Evolutionary conservation across 495 filamentous ascomycete species (phyloP).

Genomic region (Bacidia rubella): DNA sequence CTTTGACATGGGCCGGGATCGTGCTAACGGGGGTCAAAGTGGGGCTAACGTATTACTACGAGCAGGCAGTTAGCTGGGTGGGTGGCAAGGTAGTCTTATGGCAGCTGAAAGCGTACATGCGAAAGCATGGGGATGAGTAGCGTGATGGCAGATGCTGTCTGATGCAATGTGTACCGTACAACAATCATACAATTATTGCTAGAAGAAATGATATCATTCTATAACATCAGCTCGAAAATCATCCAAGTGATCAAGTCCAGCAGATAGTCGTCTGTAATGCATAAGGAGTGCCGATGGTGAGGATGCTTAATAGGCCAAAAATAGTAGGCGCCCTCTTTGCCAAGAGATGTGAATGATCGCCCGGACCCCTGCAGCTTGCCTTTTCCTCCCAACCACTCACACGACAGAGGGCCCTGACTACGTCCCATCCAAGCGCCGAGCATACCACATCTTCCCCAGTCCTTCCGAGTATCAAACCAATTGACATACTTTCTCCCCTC

Average conservation of each 20-base stretch:
- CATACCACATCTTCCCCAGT: not conserved
- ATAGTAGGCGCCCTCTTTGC: slow-evolving; percentile 20
- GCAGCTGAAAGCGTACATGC: not conserved
- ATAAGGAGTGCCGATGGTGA: no score
- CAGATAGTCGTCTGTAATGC: no score
- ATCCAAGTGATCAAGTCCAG: no score
- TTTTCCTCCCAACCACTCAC: slow-evolving; percentile 23
- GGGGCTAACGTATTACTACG: not conserved
- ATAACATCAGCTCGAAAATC: no score
- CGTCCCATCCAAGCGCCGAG: not conserved
- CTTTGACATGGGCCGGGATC: not conserved
- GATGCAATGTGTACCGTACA: no score
- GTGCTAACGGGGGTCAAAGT: not conserved
- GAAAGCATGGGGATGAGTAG: not conserved
- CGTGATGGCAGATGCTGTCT: no score
- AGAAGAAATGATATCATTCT: no score
- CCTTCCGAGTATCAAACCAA: not conserved
- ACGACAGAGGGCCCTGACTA: not conserved
- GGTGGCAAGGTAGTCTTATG: not conserved
- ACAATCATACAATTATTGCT: no score
- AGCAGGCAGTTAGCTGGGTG: not conserved
- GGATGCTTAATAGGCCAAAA: no score
- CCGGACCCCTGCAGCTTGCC: slow-evolving; percentile 37
- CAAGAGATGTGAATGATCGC: slow-evolving; percentile 34
- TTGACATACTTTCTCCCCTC: not conserved